Conservation (phyloP, 768 basidiomycete genomes). For the Podaxis sp. region DNA sequence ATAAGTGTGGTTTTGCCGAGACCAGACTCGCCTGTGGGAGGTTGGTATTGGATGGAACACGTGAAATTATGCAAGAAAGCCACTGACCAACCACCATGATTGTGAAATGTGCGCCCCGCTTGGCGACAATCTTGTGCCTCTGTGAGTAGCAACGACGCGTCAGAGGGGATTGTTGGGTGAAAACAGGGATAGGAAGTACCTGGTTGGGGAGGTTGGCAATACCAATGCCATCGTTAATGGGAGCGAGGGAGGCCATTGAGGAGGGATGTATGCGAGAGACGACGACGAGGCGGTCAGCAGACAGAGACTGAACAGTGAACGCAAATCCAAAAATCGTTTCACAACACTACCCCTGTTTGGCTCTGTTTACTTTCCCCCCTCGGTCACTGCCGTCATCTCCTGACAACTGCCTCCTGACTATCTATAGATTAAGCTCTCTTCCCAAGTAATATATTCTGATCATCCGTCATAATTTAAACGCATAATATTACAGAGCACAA, state of each 20-base stretch:
- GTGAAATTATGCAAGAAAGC: neutral
- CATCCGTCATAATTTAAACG: too few species aligned
- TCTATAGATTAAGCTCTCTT: too few species aligned
- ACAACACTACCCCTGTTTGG: slow-evolving; percentile 28
- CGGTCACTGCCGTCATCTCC: slow-evolving; percentile 4
- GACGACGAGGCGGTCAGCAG: slow-evolving; percentile 25
- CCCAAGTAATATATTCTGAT: too few species aligned
- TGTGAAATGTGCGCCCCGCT: slow-evolving; percentile 96
- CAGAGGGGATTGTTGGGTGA: slow-evolving; percentile 13
- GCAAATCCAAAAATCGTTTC: slow-evolving; percentile 34
- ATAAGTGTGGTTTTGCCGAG: slow-evolving; percentile 96
- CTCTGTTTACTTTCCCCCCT: slow-evolving; percentile 16
- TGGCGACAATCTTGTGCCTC: slow-evolving; percentile 99
- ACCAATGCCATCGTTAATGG: slow-evolving; percentile 76
- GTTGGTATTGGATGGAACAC: neutral
- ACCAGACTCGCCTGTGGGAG: slow-evolving; percentile 82
- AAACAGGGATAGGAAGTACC: slow-evolving; percentile 41
- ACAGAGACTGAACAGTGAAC: slow-evolving; percentile 13
- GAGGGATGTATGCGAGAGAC: slow-evolving; percentile 15
- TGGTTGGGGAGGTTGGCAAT: slow-evolving; percentile 99
- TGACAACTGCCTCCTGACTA: neutral
- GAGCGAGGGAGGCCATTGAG: slow-evolving; percentile 43
- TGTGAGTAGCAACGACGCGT: slow-evolving; percentile 37
- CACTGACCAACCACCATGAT: slow-evolving; percentile 96
- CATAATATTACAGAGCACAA: neutral